A percentile compares a stretch with the other conserved stretches of the same genome.
These are phyloP conservation scores for Aureobasidium zeae DNA, from an alignment of 2,329 filamentous ascomycete species.

Conservation along the genomic window DNA sequence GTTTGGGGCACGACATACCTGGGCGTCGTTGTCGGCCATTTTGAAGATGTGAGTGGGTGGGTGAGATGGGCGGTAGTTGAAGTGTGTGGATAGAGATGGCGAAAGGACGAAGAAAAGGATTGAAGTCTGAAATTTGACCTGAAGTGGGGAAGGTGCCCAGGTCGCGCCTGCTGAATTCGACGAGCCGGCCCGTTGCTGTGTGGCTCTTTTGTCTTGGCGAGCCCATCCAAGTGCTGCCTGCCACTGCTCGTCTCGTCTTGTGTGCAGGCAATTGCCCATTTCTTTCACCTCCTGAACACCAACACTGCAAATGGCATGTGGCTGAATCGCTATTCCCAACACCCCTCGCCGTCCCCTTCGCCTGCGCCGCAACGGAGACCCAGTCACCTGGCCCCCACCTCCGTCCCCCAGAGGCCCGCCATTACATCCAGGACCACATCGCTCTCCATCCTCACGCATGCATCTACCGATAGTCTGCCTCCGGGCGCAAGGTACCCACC, in stretches of 20 bases:
- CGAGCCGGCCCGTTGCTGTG: neutral
- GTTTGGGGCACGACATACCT: constrained; percentile 19
- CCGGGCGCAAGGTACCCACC: constrained; percentile 55
- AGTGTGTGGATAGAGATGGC: constrained; percentile 15
- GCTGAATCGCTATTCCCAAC: constrained; percentile 76
- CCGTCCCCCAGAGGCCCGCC: constrained; percentile 58
- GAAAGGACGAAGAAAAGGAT: constrained; percentile 13
- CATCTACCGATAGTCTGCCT: constrained; percentile 67
- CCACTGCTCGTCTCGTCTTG: constrained; percentile 2
- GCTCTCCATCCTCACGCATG: constrained; percentile 61
- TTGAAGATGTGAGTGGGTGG: constrained; percentile 16
- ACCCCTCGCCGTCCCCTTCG: constrained; percentile 58
- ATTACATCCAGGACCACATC: constrained; percentile 65
- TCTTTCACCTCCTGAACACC: neutral
- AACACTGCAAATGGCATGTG: constrained; percentile 52
- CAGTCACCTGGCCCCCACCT: constrained; percentile 58
- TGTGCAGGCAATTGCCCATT: too few species aligned
- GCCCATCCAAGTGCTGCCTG: neutral
- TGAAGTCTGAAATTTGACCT: constrained; percentile 5
- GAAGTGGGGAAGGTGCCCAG: constrained; percentile 11
- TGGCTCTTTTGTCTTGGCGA: too few species aligned
- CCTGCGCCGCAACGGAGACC: constrained; percentile 61
- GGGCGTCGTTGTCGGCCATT: constrained; percentile 26
- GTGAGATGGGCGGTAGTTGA: constrained; percentile 13
- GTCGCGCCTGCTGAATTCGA: neutral